phyloP scores from a whole-genome alignment of 1,139 yeast genomes.

The Pichia sp. region DNA sequence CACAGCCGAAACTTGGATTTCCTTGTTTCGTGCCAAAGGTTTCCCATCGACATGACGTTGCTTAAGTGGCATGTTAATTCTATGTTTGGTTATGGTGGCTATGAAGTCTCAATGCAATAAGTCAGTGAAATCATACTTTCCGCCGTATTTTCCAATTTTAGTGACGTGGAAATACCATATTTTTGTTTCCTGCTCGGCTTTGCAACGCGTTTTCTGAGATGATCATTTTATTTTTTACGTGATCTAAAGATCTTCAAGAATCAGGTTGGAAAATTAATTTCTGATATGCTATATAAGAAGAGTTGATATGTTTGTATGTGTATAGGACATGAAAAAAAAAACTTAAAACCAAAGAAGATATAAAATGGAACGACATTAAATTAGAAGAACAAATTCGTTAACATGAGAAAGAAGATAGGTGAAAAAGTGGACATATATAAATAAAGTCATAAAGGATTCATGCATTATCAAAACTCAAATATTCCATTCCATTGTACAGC shows the following conservation, averaged over 20 bases:
- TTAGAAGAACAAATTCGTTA: neutral
- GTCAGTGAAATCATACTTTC: too few relatives aligned
- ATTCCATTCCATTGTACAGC: conserved; percentile 28
- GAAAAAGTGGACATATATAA: conserved; percentile 3
- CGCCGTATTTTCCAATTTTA: neutral
- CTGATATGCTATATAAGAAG: neutral
- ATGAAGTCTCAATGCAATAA: too few relatives aligned
- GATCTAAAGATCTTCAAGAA: too few relatives aligned
- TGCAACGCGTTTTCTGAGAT: neutral
- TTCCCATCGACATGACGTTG: neutral
- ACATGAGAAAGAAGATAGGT: neutral
- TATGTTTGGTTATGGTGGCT: too few relatives aligned
- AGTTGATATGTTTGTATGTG: neutral
- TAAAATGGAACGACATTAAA: neutral
- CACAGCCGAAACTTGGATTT: neutral
- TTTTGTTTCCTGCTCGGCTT: neutral
- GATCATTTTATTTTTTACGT: too few relatives aligned
- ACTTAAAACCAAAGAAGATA: neutral
- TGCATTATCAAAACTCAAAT: conserved; percentile 17
- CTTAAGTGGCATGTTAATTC: neutral
- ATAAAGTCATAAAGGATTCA: neutral
- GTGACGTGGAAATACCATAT: neutral
- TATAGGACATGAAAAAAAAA: neutral
- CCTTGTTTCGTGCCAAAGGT: neutral
- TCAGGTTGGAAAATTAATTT: neutral